Base-by-base conservation (phyloP, 306 rosid species). In the Medicago arabica region DNA sequence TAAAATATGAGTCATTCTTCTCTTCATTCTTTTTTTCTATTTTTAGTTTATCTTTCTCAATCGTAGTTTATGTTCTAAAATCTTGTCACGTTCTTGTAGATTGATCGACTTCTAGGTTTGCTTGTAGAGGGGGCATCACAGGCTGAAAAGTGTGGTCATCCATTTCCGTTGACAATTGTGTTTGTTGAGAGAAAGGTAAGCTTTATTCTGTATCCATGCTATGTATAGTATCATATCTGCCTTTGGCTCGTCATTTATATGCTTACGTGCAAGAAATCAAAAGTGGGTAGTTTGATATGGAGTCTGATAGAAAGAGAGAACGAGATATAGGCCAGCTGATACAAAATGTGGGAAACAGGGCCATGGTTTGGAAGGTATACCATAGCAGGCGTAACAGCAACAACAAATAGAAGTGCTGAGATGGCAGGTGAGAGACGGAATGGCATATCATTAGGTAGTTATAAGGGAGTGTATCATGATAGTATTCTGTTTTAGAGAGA, bases 101-200 rank as follows among this genome's bases (percentile, higher is more conserved):
- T 84, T 86, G 97, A 92, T 76, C 87, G 87, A 60, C 93, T 92
- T 70, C 88, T 92, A 80, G 91, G 67, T 75, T 72, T 92, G 82
- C 97, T 92, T 19, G 96, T 92, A 7, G 97, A 92, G 75, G 96
- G 87, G 81, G 87, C 92, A 69, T 83, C 91, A 60, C 90, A 85
- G 76, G 88, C 90, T 72, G 96, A 88, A 88, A 85, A 78, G 67
- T 47, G 84, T 60, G 91, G 93, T 46, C 93, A 86, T 78, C 89
- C 92, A 6, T 67, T 92, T 79, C 97, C 89, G 16, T 79, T 92
- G 72, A 92, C 96, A 46, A 92, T 92, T 63, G 97, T 92, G 12
- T 92, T 92, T 74, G 97, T 92, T 81, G 97, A 92, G 72, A 89
- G 97, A 81, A 92, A 92, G 96, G 97, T 92, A 84, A 58, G 23